A percentile compares a stretch with the other conserved stretches of the same genome.
phyloP scores from a whole-genome alignment of 129 eudicot genomes.

The Logfia minima region DNA sequence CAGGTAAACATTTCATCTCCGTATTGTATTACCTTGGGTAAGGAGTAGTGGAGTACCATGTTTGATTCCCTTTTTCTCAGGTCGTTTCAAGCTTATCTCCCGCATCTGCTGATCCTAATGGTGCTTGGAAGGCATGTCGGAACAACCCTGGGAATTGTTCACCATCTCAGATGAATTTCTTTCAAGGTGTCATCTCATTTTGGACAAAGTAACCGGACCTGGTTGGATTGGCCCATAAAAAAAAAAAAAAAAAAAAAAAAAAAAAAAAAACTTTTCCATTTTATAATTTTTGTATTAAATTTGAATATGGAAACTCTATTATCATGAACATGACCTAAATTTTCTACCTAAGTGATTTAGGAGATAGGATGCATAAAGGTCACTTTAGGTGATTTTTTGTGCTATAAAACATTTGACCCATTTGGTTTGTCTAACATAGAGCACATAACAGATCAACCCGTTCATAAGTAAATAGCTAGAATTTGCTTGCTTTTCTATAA shows the following conservation, averaged over 20 bases:
- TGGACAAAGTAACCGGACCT: background rate
- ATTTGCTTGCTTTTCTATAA: background rate
- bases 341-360: background rate
- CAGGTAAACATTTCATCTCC: constrained; percentile 46
- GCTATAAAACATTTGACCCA: background rate
- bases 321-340: background rate
- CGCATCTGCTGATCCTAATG: constrained; percentile 63
- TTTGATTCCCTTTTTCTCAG: constrained; percentile 31
- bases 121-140: constrained; percentile 64
- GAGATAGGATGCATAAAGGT: background rate
- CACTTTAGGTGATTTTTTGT: background rate
- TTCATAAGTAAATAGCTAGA: background rate
- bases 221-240: background rate
- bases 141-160: constrained; percentile 58
- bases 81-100: constrained; percentile 74
- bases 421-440: background rate
- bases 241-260: background rate
- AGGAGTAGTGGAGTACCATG: background rate
- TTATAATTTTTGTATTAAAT: background rate
- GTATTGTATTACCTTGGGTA: too few relatives aligned
- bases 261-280: background rate
- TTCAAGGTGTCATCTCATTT: constrained; percentile 55
- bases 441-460: background rate
- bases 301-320: background rate
- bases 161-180: constrained; percentile 61